A percentile compares a stretch with the other conserved stretches of the same genome.
Conservation (phyloP, 257 asterid genomes). For the Solanum pennellii region DNA sequence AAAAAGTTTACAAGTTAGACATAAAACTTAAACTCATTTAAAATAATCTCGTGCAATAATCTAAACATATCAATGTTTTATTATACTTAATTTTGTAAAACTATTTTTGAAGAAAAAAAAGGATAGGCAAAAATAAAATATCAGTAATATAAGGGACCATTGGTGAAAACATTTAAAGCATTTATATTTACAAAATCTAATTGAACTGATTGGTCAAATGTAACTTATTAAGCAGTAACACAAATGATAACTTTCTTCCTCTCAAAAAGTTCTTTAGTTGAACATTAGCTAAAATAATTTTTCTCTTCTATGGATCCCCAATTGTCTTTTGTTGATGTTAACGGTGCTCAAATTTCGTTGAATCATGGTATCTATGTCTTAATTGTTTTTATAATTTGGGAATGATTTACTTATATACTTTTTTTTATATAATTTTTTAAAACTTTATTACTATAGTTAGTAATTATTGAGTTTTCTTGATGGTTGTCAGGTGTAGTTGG, state of each 20-base stretch:
- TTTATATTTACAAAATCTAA: too few species aligned
- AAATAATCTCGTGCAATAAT: not conserved
- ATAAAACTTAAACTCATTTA: too few species aligned
- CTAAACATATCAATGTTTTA: not conserved
- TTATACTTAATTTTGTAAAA: too few species aligned
- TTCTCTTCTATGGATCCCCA: not conserved
- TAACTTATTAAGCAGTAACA: not conserved
- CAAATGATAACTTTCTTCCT: not conserved
- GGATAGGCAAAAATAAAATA: not conserved
- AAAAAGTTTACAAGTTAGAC: not conserved
- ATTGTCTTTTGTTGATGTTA: not conserved
- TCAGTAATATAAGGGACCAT: not conserved
- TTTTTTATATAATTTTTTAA: too few species aligned
- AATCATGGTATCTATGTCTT: not conserved
- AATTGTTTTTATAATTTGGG: not conserved
- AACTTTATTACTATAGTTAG: not conserved
- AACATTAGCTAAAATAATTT: too few species aligned
- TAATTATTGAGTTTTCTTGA: not conserved
- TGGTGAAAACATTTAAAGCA: too few species aligned
- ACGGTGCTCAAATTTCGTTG: not conserved
- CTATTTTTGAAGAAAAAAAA: not conserved
- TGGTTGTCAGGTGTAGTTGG: not conserved
- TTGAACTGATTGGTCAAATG: not conserved
- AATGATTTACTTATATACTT: not conserved
- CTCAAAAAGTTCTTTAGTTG: not conserved